phyloP scores from a whole-genome alignment of 768 basidiomycete species.

The Boletales sp. region DNA sequence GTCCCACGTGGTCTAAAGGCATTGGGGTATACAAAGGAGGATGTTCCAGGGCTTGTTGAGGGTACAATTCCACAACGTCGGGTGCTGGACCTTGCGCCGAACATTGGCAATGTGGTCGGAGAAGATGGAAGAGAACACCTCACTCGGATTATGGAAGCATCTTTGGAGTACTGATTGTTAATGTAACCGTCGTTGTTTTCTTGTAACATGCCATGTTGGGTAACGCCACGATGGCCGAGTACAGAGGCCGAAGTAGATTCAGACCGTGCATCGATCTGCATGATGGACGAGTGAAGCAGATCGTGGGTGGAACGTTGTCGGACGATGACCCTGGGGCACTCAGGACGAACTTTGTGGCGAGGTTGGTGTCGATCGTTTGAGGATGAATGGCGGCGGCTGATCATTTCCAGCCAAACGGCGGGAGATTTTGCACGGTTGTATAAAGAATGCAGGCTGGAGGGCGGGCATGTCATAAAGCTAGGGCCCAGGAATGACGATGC shows the following conservation, averaged over 20 bases:
- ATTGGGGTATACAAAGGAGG: conserved; percentile 66
- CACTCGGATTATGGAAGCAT: conserved; percentile 73
- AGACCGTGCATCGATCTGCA: conserved; percentile 97
- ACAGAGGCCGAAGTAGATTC: conserved; percentile 49
- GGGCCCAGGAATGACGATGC: conserved; percentile 87
- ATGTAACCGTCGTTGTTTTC: conserved; percentile 4
- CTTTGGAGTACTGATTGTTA: conserved; percentile 61
- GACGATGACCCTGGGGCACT: conserved; percentile 56
- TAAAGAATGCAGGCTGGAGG: conserved; percentile 58
- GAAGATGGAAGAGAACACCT: conserved; percentile 84
- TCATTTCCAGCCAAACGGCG: conserved; percentile 60
- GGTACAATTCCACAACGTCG: conserved; percentile 91
- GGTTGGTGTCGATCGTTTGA: conserved; percentile 38
- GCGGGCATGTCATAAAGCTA: conserved; percentile 96
- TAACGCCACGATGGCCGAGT: background rate
- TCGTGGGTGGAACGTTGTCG: conserved; percentile 91
- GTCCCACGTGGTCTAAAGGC: conserved; percentile 85
- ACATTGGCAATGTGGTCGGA: conserved; percentile 77
- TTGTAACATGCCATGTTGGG: conserved; percentile 2
- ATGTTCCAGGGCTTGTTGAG: conserved; percentile 75
- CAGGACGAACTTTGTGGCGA: conserved; percentile 89
- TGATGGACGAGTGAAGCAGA: conserved; percentile 94
- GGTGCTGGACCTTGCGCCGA: conserved; percentile 90
- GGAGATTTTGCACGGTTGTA: conserved; percentile 81
- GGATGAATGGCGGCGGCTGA: conserved; percentile 2